Conservation (phyloP, 495 filamentous ascomycete species). For the Xylaria telfairii region DNA sequence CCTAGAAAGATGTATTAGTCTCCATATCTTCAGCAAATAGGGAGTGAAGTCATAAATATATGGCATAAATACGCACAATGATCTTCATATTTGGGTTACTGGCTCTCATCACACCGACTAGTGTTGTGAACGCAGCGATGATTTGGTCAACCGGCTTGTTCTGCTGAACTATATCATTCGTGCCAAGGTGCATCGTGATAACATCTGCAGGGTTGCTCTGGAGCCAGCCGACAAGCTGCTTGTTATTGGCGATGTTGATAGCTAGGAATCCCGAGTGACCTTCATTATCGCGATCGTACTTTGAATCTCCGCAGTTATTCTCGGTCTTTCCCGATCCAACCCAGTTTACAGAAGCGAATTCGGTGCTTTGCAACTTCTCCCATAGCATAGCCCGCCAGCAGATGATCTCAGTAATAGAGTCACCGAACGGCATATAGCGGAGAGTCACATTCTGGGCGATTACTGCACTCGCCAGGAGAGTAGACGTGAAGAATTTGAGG, state of each 20-base stretch:
- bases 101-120: slow-evolving; percentile 52
- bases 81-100: slow-evolving; percentile 58
- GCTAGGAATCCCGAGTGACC: slow-evolving; percentile 61
- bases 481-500: slow-evolving; percentile 31
- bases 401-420: slow-evolving; percentile 58
- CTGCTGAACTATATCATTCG: slow-evolving; percentile 57
- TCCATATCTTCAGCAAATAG: neutral
- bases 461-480: slow-evolving; percentile 32
- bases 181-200: slow-evolving; percentile 60
- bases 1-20: slow-evolving; percentile 38
- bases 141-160: slow-evolving; percentile 50
- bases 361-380: slow-evolving; percentile 51
- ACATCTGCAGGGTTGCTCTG: slow-evolving; percentile 54
- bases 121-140: slow-evolving; percentile 53
- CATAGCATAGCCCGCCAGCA: slow-evolving; percentile 57
- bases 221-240: slow-evolving; percentile 58
- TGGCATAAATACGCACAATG: slow-evolving; percentile 45
- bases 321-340: slow-evolving; percentile 51
- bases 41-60: neutral
- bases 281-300: slow-evolving; percentile 58
- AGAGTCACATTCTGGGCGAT: slow-evolving; percentile 41
- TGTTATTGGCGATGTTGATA: slow-evolving; percentile 54
- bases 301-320: slow-evolving; percentile 45
- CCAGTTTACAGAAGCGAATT: slow-evolving; percentile 50
- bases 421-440: slow-evolving; percentile 57